phyloP scores from a whole-genome alignment of 1,139 yeast genomes.

The Casaregolazyma lundiana region DNA sequence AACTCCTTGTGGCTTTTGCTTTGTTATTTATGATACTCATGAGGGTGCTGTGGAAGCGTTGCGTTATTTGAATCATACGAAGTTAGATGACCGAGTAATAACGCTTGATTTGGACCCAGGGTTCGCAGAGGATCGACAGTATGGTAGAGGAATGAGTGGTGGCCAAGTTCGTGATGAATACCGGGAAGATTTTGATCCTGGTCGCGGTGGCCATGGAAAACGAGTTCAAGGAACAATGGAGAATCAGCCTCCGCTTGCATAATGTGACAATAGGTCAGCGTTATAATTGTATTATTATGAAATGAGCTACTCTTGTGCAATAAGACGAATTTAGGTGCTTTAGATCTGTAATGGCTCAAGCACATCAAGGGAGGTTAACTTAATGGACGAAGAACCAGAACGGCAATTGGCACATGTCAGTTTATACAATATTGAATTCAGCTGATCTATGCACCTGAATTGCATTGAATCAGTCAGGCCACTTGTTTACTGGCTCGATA shows the following conservation, averaged over 20 bases:
- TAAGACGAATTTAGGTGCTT: too few species aligned
- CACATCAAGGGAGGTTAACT: too few species aligned
- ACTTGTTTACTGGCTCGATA: too few species aligned
- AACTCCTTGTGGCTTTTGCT: constrained; percentile 96
- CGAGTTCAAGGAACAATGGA: constrained; percentile 21
- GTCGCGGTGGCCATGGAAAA: constrained; percentile 51
- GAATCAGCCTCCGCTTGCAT: background rate
- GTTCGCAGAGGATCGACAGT: constrained; percentile 88
- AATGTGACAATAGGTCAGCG: background rate
- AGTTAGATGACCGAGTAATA: constrained; percentile 71
- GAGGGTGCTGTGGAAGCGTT: constrained; percentile 75
- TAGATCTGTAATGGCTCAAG: too few species aligned
- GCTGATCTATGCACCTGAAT: too few species aligned
- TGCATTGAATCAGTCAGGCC: too few species aligned
- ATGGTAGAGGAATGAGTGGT: constrained; percentile 86
- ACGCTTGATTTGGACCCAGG: constrained; percentile 94
- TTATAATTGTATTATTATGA: too few species aligned
- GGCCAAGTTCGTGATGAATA: constrained; percentile 72
- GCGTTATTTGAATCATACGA: constrained; percentile 73
- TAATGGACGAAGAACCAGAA: too few species aligned
- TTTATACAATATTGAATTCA: too few species aligned
- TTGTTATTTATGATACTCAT: constrained; percentile 66
- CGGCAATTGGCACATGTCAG: too few species aligned
- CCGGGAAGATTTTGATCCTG: constrained; percentile 52
- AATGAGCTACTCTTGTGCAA: too few species aligned